Evolutionary conservation across 352 stramenopile genomes (phyloP).

Genomic region (Phytophthora parvispora): DNA sequence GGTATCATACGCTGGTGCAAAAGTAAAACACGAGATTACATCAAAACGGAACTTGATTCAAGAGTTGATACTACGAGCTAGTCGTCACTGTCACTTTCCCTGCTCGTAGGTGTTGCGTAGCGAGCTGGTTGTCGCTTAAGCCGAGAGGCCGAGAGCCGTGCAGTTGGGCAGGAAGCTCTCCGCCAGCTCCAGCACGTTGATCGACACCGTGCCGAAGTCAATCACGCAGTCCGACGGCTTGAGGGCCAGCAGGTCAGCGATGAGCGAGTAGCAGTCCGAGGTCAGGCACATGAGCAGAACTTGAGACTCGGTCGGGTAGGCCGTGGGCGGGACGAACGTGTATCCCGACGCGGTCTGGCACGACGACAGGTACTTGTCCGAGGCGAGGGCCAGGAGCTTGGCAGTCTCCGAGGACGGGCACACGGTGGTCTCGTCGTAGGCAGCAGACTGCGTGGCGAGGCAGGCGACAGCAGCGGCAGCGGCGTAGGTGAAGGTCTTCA

Average conservation of each 20-base stretch:
- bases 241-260: constrained; percentile 40
- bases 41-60: constrained; percentile 26
- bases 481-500: constrained; percentile 51
- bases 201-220: constrained; percentile 44
- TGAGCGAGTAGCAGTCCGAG: constrained; percentile 40
- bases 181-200: constrained; percentile 60
- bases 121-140: constrained; percentile 15
- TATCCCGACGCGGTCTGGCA: constrained; percentile 44
- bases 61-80: constrained; percentile 22
- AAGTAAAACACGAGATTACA: constrained; percentile 3
- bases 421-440: constrained; percentile 34
- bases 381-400: constrained; percentile 40
- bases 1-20: too few relatives aligned
- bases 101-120: constrained; percentile 11
- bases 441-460: constrained; percentile 34
- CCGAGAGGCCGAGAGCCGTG: constrained; percentile 35
- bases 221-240: constrained; percentile 53
- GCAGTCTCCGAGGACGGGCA: constrained; percentile 40
- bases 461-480: constrained; percentile 25
- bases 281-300: constrained; percentile 50
- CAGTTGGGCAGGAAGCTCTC: constrained; percentile 52
- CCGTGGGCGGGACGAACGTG: constrained; percentile 41
- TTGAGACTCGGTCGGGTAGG: constrained; percentile 38
- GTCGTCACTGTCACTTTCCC: constrained; percentile 5
- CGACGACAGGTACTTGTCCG: constrained; percentile 21